phyloP scores from a whole-genome alignment of 2,329 filamentous ascomycete genomes.

The Domatiomyces globalis region DNA sequence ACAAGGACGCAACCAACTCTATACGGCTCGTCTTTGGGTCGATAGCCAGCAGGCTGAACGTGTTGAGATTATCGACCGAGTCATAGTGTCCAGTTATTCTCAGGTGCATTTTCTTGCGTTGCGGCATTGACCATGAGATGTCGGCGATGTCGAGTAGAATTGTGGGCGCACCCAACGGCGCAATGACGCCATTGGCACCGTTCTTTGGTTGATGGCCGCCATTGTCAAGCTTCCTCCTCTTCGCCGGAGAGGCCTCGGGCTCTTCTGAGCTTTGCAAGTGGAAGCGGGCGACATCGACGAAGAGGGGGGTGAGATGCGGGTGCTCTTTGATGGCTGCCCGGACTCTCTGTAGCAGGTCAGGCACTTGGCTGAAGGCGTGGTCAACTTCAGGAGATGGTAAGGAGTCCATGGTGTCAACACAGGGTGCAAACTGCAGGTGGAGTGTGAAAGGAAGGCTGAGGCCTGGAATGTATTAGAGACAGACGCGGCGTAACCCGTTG shows the following conservation, averaged over 20 bases:
- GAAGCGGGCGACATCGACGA: slow-evolving; percentile 37
- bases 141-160: slow-evolving; percentile 35
- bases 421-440: not conserved
- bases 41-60: slow-evolving; percentile 33
- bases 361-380: not conserved
- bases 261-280: slow-evolving; percentile 19
- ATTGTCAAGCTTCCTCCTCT: slow-evolving; percentile 38
- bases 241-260: slow-evolving; percentile 25
- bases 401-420: not conserved
- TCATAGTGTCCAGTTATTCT: slow-evolving; percentile 35
- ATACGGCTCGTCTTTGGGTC: slow-evolving; percentile 38
- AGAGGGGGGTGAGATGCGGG: slow-evolving; percentile 26
- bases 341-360: not conserved
- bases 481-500: too few relatives aligned
- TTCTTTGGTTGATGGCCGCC: slow-evolving; percentile 10
- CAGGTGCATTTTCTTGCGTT: slow-evolving; percentile 49
- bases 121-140: slow-evolving; percentile 47
- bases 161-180: not conserved
- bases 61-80: slow-evolving; percentile 2
- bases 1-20: slow-evolving; percentile 35
- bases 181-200: slow-evolving; percentile 8
- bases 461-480: too few relatives aligned
- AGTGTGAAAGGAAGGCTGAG: not conserved
- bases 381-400: not conserved
- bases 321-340: not conserved